Evolutionary conservation across 208 protist species (phyloP), one percentile per base, ranked within the genome.

Genomic region (Trypanosoma platydactyli): DNA sequence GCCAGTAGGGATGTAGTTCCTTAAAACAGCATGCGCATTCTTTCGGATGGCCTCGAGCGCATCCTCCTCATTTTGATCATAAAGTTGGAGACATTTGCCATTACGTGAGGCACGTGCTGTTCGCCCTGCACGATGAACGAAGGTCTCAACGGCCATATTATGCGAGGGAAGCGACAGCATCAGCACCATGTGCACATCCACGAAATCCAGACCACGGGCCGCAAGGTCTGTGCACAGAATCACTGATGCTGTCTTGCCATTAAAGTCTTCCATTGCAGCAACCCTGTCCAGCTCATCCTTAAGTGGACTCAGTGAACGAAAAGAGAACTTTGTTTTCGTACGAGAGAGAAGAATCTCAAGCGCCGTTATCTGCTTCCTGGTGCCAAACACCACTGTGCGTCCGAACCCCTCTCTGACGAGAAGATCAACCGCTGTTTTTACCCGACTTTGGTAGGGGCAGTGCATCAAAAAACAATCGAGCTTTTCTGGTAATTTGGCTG

Each of bases 111-210:
- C 77, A 30, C 98, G 91, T 12, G 98, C 98, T 22, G 97, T 99
- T 49, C 97, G 85, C 15, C 98, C 97, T 6, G 97, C 89, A 58
- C 97, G 86, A 74, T 99, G 98, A n/a, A 99, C 84, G 68, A 99
- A 99, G 16, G 97, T 97, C 54, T 95, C 90, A 11, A 86, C 70
- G 12, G 97, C 88, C 53, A 91, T 85, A 46, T 70, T 71, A 35
- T 69, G 63, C 9, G 51, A 53, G 5, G 98, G 98, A 22, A 98
- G 83, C 65, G 98, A 97, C 55, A 98, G 96, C 88, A 99, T 98
- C 25, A 99, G 56, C 33, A 99, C 98, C 77, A 92, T 97, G 58
- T 96, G 81, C 24, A 99, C 95, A 25, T 51, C 73, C 11, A 87
- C 79, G 41, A 99, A 90, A 83, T 99, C 97, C 11, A 99, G 75